A percentile compares a stretch with the other conserved stretches of the same genome.
Evolutionary conservation across 192 early-diverging fungal species (phyloP).

Genomic region (Funneliformis mosseae): DNA sequence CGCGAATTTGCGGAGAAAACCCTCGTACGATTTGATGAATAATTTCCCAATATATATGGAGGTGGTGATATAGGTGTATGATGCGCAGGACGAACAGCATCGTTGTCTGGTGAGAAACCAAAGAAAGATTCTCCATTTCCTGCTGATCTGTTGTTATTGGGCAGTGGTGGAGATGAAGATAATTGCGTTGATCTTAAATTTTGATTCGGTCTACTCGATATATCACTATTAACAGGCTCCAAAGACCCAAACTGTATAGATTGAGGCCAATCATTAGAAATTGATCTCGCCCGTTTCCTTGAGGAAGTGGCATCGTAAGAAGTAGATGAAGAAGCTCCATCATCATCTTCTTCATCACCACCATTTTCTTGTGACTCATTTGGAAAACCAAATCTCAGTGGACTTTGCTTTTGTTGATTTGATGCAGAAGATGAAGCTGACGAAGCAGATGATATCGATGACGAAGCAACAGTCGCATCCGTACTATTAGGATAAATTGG

Average conservation of each 20-base stretch:
- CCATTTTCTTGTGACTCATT: slow-evolving; percentile 6
- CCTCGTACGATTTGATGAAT: neutral
- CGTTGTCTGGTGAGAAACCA: neutral
- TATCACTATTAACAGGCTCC: slow-evolving; percentile 7
- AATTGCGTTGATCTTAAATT: neutral
- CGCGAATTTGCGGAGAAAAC: neutral
- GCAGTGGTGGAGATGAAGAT: neutral
- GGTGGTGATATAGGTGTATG: neutral
- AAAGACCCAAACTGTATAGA: slow-evolving; percentile 1
- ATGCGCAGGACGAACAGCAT: neutral
- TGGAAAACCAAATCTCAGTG: slow-evolving; percentile 21
- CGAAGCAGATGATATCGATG: neutral
- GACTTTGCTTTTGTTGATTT: slow-evolving; percentile 21
- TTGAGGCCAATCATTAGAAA: slow-evolving; percentile 28
- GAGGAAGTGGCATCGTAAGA: neutral
- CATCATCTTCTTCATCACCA: slow-evolving; percentile 20
- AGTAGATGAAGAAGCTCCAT: slow-evolving; percentile 2
- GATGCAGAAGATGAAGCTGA: neutral
- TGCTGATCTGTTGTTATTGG: neutral
- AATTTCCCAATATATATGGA: neutral
- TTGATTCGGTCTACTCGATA: neutral
- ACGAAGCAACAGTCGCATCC: neutral
- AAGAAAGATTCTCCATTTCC: neutral
- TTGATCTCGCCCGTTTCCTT: slow-evolving; percentile 24
- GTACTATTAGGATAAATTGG: slow-evolving; percentile 10